Evolutionary conservation across 257 asterid genomes (phyloP).

Genomic region (Thymus mandschuricus): DNA sequence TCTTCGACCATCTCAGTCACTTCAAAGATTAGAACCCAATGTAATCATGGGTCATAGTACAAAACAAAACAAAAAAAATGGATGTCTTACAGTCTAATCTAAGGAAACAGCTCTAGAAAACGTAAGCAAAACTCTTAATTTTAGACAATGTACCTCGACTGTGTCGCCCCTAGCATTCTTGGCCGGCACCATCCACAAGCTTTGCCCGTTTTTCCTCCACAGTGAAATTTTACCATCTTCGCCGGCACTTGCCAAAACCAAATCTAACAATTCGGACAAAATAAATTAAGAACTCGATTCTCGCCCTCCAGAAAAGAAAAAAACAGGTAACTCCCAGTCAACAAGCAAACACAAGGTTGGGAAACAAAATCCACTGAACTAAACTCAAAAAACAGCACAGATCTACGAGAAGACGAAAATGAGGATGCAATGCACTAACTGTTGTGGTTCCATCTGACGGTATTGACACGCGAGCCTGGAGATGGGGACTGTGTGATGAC

Average conservation of each 20-base stretch:
- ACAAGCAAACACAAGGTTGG: conserved; percentile 12
- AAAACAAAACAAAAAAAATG: conserved; percentile 1
- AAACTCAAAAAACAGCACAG: conserved; percentile 11
- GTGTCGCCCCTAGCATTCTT: conserved; percentile 63
- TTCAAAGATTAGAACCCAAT: conserved; percentile 9
- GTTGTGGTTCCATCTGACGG: conserved; percentile 97
- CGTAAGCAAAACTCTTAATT: conserved; percentile 7
- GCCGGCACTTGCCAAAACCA: conserved; percentile 93
- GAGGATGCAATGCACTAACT: conserved; percentile 49
- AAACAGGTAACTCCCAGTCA: conserved; percentile 8
- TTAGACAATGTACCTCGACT: conserved; percentile 66
- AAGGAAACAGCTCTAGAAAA: not conserved
- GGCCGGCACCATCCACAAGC: conserved; percentile 81
- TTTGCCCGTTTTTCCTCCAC: conserved; percentile 86
- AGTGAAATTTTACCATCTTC: conserved; percentile 79
- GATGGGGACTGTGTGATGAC: conserved; percentile 75
- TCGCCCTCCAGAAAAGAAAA: not conserved
- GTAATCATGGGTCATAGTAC: conserved; percentile 19
- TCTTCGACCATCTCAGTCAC: conserved; percentile 17
- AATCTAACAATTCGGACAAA: conserved; percentile 51
- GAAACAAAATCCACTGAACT: conserved; percentile 3
- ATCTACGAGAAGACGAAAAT: conserved; percentile 22
- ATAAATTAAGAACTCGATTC: not conserved
- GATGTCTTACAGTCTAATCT: not conserved
- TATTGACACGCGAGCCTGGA: conserved; percentile 71